Evolutionary conservation across 2,329 filamentous ascomycete species (phyloP), one percentile per base, ranked within the genome.

Genomic region (Cercospora brassicicola): DNA sequence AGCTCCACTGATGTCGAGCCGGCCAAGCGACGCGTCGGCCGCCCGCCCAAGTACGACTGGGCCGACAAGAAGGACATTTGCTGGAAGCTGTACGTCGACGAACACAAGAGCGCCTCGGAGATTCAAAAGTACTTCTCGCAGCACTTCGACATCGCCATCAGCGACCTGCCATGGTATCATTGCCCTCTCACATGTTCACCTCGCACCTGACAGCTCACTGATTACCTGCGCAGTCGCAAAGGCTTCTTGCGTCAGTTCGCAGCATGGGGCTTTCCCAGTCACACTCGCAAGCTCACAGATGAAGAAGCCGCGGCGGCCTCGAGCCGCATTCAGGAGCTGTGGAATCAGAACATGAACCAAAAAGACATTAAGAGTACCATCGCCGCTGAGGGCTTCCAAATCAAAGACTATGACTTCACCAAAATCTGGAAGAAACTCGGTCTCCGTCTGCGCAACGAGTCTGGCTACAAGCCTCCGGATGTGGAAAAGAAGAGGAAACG

Each of bases 51-150:
- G 18, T 90, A 90, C 78, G 86, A 89, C 74, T 90, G 89, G 89
- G 86, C 88, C 64, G 88, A 87, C 67, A 90, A 90, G 78, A 84
- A 86, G 74, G 85, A 86, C 51, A 83, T 88, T 71, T 90, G 87
- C 80, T 89, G 87, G 78, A 86, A 87, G 72, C 86, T 95, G 75
- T 95, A 93, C 75, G 91, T 94, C 73, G 87, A 89, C 67, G 90
- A 95, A 80, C 88, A 88, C 73, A 90, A 87, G 81, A 87, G 88
- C 48, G 81, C 94, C 66, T 88, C 91, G 74, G 89, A 94, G 72
- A 90, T 95, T 51, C 90, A 92, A 83, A 84, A 89, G 28, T 88
- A 89, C 75, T 89, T 93, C 84, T 67, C 73, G 48, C 66, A 87
- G 84, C 72, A 71, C 56, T 74, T 78, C 68, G 69, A 70, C 59